Conservation (phyloP, 305 asterid species). For the Coffea humblotiana region DNA sequence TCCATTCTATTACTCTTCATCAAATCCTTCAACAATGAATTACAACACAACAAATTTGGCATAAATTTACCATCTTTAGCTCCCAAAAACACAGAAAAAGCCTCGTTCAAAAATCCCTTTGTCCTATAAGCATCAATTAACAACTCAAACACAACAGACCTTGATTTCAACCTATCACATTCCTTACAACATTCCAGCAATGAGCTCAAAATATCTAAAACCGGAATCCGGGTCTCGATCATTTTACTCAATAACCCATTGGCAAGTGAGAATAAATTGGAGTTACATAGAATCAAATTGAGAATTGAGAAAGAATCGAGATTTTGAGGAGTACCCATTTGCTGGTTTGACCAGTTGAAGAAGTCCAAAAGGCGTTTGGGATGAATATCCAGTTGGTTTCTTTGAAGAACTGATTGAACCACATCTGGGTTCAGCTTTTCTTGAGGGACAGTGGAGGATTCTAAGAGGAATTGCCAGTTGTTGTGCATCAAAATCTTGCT, state of each 20-base stretch:
- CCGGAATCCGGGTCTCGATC: slow-evolving; percentile 44
- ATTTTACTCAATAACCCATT: slow-evolving; percentile 45
- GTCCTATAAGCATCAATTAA: slow-evolving; percentile 73
- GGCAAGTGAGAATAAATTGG: slow-evolving; percentile 55
- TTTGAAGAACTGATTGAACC: slow-evolving; percentile 58
- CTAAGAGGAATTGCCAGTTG: slow-evolving; percentile 63
- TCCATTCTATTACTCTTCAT: slow-evolving; percentile 55
- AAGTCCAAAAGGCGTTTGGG: slow-evolving; percentile 72
- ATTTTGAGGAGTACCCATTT: slow-evolving; percentile 53
- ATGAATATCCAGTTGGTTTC: slow-evolving; percentile 45
- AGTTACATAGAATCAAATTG: slow-evolving; percentile 50
- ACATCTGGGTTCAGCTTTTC: slow-evolving; percentile 51
- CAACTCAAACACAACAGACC: slow-evolving; percentile 64
- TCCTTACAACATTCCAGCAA: slow-evolving; percentile 41
- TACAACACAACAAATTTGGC: slow-evolving; percentile 76
- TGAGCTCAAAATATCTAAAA: slow-evolving; percentile 45
- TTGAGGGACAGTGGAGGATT: slow-evolving; percentile 51
- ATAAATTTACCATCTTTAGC: slow-evolving; percentile 36
- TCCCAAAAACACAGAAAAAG: slow-evolving; percentile 58
- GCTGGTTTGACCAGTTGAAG: slow-evolving; percentile 65
- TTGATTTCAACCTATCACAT: slow-evolving; percentile 39
- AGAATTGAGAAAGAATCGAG: slow-evolving; percentile 56
- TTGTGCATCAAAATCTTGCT: slow-evolving; percentile 46
- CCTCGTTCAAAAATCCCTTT: slow-evolving; percentile 63
- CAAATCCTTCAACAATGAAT: slow-evolving; percentile 75